phyloP scores from a whole-genome alignment of 2,329 filamentous ascomycete species.

The Trichophyton schoenleinii region DNA sequence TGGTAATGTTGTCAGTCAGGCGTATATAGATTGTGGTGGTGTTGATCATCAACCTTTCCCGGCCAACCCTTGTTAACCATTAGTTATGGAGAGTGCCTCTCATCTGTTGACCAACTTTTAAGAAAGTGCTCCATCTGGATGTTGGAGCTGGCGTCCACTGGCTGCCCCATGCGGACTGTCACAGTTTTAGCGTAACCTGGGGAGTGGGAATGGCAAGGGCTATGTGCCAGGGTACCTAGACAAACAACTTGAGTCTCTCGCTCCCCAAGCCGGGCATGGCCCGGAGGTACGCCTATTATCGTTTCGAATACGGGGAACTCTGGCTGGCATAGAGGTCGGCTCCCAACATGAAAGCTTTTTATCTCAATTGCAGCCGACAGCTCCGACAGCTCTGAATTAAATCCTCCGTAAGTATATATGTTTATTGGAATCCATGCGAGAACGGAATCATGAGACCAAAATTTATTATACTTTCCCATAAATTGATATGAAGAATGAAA shows the following conservation, averaged over 20 bases:
- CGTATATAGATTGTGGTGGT: background rate
- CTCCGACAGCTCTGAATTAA: too few relatives aligned
- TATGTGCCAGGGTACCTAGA: background rate
- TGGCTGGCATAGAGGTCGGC: background rate
- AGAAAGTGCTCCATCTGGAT: background rate
- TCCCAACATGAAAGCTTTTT: too few relatives aligned
- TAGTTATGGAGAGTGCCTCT: background rate
- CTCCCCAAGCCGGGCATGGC: background rate
- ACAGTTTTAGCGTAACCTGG: background rate
- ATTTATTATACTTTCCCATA: background rate
- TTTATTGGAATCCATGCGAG: background rate
- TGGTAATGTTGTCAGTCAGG: background rate
- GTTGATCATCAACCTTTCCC: background rate
- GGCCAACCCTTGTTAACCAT: background rate
- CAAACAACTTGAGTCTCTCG: background rate
- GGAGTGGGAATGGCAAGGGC: background rate
- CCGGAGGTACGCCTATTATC: background rate
- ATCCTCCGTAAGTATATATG: background rate
- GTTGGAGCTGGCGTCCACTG: background rate
- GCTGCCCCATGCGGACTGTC: background rate
- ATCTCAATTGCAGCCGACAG: too few relatives aligned
- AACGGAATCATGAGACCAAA: background rate
- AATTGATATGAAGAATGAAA: background rate
- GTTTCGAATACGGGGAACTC: background rate
- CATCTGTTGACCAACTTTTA: too few relatives aligned